phyloP scores from a whole-genome alignment of 768 basidiomycete species.

The Hirschioporus abietinus region DNA sequence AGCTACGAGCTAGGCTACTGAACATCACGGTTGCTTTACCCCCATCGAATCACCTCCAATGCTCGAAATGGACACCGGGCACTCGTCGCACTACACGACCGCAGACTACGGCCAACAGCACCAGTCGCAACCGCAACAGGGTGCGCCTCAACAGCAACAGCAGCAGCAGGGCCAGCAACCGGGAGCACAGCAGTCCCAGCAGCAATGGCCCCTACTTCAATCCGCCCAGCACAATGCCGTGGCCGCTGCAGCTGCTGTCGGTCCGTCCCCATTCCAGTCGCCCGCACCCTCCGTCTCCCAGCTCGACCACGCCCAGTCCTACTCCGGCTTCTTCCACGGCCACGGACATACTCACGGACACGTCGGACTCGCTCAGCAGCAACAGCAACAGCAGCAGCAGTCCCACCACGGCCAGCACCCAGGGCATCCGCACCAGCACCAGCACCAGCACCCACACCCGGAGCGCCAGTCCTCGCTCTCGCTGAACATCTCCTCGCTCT shows the following conservation, averaged over 20 bases:
- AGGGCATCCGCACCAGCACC: not conserved
- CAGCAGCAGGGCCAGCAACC: conserved; percentile 2
- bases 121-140: conserved; percentile 7
- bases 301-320: not conserved
- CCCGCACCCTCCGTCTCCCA: not conserved
- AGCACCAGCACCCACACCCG: not conserved
- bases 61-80: not conserved
- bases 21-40: not conserved
- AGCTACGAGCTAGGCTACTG: not conserved
- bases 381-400: conserved; percentile 1
- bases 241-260: not conserved
- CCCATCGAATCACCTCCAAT: not conserved
- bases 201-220: not conserved
- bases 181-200: not conserved
- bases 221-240: not conserved
- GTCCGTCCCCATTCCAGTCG: not conserved
- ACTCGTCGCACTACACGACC: not conserved
- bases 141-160: conserved; percentile 1
- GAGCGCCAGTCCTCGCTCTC: conserved; percentile 36
- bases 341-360: not conserved
- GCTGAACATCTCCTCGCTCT: conserved; percentile 62
- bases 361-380: no score
- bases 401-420: conserved; percentile 4
- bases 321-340: not conserved
- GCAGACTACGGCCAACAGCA: conserved; percentile 2